Evolutionary conservation across 768 basidiomycete genomes (phyloP).

Genomic region (Pleurotus salmoneostramineus): DNA sequence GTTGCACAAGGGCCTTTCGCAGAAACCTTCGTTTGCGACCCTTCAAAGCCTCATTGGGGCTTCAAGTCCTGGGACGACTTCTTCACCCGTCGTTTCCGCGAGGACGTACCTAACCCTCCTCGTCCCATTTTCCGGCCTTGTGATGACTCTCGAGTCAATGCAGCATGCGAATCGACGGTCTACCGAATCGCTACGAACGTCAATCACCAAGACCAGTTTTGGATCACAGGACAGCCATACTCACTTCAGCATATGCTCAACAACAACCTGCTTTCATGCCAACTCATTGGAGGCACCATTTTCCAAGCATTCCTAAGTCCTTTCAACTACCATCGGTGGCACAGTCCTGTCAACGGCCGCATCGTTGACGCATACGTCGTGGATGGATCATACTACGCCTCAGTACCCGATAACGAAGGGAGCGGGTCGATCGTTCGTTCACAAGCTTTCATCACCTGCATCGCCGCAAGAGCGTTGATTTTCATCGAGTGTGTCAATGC

Average conservation of each 20-base stretch:
- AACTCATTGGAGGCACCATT: slow-evolving; percentile 47
- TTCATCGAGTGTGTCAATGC: slow-evolving; percentile 52
- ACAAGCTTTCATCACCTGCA: slow-evolving; percentile 35
- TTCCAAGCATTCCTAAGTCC: slow-evolving; percentile 57
- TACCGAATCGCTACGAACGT: slow-evolving; percentile 37
- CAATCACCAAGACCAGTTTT: slow-evolving; percentile 43
- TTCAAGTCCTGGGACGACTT: slow-evolving; percentile 51
- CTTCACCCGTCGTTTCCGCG: slow-evolving; percentile 42
- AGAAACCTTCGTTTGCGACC: slow-evolving; percentile 36
- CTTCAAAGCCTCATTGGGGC: slow-evolving; percentile 34
- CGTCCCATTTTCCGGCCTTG: slow-evolving; percentile 32
- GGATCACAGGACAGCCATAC: slow-evolving; percentile 60
- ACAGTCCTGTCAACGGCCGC: slow-evolving; percentile 47
- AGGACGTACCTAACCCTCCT: slow-evolving; percentile 22
- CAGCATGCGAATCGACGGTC: slow-evolving; percentile 50
- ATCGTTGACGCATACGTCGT: slow-evolving; percentile 36
- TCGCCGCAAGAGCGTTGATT: slow-evolving; percentile 48
- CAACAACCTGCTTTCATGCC: slow-evolving; percentile 28
- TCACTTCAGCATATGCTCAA: slow-evolving; percentile 54
- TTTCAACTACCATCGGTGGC: slow-evolving; percentile 60
- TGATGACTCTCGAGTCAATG: slow-evolving; percentile 31
- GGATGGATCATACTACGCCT: slow-evolving; percentile 48
- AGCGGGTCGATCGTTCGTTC: slow-evolving; percentile 17
- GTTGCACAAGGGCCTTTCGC: slow-evolving; percentile 22
- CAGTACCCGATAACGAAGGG: background rate